These are phyloP conservation scores for Dendrothele bispora DNA, from an alignment of 768 basidiomycete genomes.

Conservation along the genomic window DNA sequence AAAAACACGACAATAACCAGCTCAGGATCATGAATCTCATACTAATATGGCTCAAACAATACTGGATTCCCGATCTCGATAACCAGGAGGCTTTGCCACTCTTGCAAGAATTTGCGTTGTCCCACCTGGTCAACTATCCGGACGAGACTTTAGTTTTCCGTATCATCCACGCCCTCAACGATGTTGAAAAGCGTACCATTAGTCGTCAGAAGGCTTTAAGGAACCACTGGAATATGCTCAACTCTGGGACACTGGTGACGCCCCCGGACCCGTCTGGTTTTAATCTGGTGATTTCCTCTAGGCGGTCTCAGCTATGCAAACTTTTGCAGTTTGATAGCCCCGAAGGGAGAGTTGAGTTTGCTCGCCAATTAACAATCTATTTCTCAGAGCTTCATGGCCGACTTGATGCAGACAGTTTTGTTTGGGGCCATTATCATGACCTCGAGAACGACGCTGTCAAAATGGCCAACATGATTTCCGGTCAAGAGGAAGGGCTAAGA, in stretches of 20 bases:
- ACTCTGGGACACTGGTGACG: neutral
- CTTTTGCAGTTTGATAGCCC: too few species aligned
- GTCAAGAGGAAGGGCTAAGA: too few species aligned
- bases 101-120: constrained; percentile 23
- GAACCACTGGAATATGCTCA: neutral
- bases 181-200: constrained; percentile 2
- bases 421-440: too few species aligned
- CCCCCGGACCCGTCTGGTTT: neutral
- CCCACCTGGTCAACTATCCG: constrained; percentile 25
- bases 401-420: too few species aligned
- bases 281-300: too few species aligned
- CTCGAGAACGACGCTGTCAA: too few species aligned
- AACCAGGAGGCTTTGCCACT: constrained; percentile 31
- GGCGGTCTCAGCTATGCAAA: too few species aligned
- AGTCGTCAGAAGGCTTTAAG: neutral
- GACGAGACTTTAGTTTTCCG: constrained; percentile 23
- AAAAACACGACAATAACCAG: constrained; percentile 30
- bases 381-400: too few species aligned
- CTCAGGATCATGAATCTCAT: constrained; percentile 60
- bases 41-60: constrained; percentile 68
- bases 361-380: too few species aligned
- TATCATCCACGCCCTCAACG: constrained; percentile 29
- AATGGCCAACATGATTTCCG: too few species aligned
- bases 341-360: too few species aligned
- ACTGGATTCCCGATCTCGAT: constrained; percentile 64